phyloP scores from a whole-genome alignment of 306 rosid species.

The Gastrolobium bilobum region DNA sequence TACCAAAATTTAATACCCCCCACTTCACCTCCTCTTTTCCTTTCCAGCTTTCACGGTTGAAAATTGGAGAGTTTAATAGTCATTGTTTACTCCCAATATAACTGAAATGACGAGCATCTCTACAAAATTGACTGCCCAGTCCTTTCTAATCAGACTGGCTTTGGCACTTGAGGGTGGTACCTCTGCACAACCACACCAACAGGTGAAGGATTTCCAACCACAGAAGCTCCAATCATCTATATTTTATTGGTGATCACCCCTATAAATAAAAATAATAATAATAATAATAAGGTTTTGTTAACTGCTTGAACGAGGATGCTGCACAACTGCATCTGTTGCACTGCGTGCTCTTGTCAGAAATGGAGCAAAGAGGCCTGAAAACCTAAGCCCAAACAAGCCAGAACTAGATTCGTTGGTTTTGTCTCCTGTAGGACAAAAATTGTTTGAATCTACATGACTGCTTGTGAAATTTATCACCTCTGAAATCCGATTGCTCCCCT shows the following conservation, averaged over 20 bases:
- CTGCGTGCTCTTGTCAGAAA: slow-evolving; percentile 74
- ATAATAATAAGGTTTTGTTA: slow-evolving; percentile 32
- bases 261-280: background rate
- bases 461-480: slow-evolving; percentile 47
- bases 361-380: slow-evolving; percentile 54
- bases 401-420: slow-evolving; percentile 60
- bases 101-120: slow-evolving; percentile 47
- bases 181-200: slow-evolving; percentile 29
- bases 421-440: slow-evolving; percentile 39
- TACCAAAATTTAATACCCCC: too few species aligned
- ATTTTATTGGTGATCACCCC: slow-evolving; percentile 29
- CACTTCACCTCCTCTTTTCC: too few species aligned
- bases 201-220: slow-evolving; percentile 29
- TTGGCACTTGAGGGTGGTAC: slow-evolving; percentile 51
- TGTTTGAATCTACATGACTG: slow-evolving; percentile 34
- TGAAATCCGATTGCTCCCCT: slow-evolving; percentile 59
- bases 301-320: slow-evolving; percentile 62
- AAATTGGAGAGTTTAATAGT: background rate
- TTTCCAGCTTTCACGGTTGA: too few species aligned
- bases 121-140: slow-evolving; percentile 79
- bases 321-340: slow-evolving; percentile 68
- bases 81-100: slow-evolving; percentile 41
- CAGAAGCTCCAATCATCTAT: slow-evolving; percentile 38
- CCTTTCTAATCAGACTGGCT: slow-evolving; percentile 53
- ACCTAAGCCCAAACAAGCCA: slow-evolving; percentile 65